Conservation (phyloP, 2,329 filamentous ascomycete species). For the Rhytidhysteron rufulum region DNA sequence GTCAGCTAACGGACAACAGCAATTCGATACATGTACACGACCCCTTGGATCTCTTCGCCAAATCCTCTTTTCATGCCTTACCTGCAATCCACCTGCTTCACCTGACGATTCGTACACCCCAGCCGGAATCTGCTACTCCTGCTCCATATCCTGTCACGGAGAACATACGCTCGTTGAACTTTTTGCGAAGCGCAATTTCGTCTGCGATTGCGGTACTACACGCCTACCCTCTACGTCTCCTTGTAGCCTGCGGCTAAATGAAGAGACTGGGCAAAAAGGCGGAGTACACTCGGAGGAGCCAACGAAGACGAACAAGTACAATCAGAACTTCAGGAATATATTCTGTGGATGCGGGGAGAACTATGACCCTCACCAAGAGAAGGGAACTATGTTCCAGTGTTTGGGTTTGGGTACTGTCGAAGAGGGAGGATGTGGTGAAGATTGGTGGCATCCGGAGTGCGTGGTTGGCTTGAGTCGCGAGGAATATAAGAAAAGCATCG, state of each 20-base stretch:
- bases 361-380: constrained; percentile 85
- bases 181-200: constrained; percentile 92
- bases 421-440: constrained; percentile 87
- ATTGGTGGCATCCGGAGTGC: constrained; percentile 97
- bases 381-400: constrained; percentile 98
- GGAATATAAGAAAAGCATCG: constrained; percentile 57
- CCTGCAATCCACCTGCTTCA: constrained; percentile 76
- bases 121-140: constrained; percentile 92
- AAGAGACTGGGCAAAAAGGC: constrained; percentile 70
- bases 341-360: constrained; percentile 89
- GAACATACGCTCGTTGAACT: constrained; percentile 94
- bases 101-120: constrained; percentile 61
- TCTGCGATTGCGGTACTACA: constrained; percentile 91
- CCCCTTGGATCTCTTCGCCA: constrained; percentile 86
- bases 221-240: constrained; percentile 67
- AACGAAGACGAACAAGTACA: constrained; percentile 76
- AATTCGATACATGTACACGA: constrained; percentile 90
- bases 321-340: constrained; percentile 88
- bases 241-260: constrained; percentile 72
- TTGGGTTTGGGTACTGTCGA: constrained; percentile 76
- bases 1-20: constrained; percentile 48
- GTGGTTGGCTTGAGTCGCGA: constrained; percentile 74
- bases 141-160: constrained; percentile 93
- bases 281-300: constrained; percentile 72
- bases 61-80: constrained; percentile 85